phyloP scores from a whole-genome alignment of 2,329 filamentous ascomycete genomes.

The Trichoderma endophyticum region DNA sequence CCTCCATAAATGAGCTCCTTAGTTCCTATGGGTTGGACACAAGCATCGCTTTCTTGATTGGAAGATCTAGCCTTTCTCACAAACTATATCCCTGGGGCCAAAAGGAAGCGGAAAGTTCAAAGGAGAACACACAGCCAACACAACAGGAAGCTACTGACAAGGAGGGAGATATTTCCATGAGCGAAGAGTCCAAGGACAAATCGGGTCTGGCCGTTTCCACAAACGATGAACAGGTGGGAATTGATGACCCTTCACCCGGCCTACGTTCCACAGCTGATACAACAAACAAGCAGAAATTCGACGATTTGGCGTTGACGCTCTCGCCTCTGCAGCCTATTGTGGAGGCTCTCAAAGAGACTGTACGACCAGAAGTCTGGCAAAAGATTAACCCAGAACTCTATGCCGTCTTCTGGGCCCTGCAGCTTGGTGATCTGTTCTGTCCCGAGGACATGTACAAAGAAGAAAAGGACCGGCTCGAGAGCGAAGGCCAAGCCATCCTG shows the following conservation, averaged over 20 bases:
- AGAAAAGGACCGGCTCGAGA: slow-evolving; percentile 67
- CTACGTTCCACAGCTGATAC: slow-evolving; percentile 26
- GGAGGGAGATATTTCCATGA: slow-evolving; percentile 58
- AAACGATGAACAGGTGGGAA: slow-evolving; percentile 34
- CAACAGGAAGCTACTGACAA: slow-evolving; percentile 39
- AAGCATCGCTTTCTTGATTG: slow-evolving; percentile 80
- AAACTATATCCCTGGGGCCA: slow-evolving; percentile 50
- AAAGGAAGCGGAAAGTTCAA: slow-evolving; percentile 32
- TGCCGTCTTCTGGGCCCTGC: slow-evolving; percentile 87
- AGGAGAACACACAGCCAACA: slow-evolving; percentile 27
- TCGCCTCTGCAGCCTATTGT: slow-evolving; percentile 65
- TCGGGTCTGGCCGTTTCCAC: slow-evolving; percentile 28
- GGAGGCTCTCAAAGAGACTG: slow-evolving; percentile 58
- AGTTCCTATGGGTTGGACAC: slow-evolving; percentile 75
- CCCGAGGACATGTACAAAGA: slow-evolving; percentile 74
- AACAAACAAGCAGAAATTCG: slow-evolving; percentile 31
- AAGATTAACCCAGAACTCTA: slow-evolving; percentile 79
- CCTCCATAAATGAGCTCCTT: slow-evolving; percentile 70
- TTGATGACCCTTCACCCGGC: slow-evolving; percentile 13
- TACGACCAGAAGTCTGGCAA: slow-evolving; percentile 63
- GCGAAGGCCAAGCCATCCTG: slow-evolving; percentile 63
- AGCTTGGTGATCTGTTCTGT: slow-evolving; percentile 75
- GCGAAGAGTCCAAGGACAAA: slow-evolving; percentile 27
- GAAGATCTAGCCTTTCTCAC: slow-evolving; percentile 68
- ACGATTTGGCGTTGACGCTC: slow-evolving; percentile 33